Conservation (phyloP, 805 yeast genomes). For the Tanozyma kutaoensis region DNA sequence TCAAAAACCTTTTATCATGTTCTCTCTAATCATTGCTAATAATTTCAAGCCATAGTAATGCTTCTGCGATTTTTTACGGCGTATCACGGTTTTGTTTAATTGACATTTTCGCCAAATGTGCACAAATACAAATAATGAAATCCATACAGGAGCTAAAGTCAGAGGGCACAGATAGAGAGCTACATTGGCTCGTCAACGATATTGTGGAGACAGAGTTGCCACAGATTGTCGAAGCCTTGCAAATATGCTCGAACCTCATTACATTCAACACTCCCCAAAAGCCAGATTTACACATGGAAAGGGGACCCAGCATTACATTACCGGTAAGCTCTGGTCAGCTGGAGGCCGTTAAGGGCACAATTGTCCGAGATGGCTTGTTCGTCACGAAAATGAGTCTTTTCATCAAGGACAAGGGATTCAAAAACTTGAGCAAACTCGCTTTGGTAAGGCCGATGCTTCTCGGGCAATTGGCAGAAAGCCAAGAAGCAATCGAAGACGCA, state of each 20-base stretch:
- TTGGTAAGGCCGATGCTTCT: slow-evolving; percentile 22
- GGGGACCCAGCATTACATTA: slow-evolving; percentile 14
- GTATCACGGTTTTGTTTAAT: too few species aligned
- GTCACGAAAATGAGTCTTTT: slow-evolving; percentile 33
- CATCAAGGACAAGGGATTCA: slow-evolving; percentile 28
- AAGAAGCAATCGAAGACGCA: slow-evolving; percentile 24
- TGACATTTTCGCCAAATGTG: too few species aligned
- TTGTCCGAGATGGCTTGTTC: slow-evolving; percentile 41
- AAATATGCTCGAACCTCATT: slow-evolving; percentile 22
- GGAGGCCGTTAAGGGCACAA: slow-evolving; percentile 39
- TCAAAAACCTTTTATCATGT: too few species aligned
- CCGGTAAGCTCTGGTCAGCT: slow-evolving; percentile 1
- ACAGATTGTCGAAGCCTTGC: slow-evolving; percentile 18
- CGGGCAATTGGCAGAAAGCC: slow-evolving; percentile 33
- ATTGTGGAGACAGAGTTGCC: slow-evolving; percentile 8
- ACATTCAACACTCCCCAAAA: slow-evolving; percentile 22
- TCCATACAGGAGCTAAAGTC: background rate
- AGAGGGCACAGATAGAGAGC: slow-evolving; percentile 4
- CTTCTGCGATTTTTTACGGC: too few species aligned
- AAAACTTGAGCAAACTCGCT: slow-evolving; percentile 12
- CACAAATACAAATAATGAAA: too few species aligned
- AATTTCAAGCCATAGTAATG: too few species aligned
- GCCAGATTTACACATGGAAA: slow-evolving; percentile 16
- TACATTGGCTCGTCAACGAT: slow-evolving; percentile 7
- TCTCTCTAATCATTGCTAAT: too few species aligned